Evolutionary conservation across 495 filamentous ascomycete genomes (phyloP).

Genomic region (Glonium stellatum): DNA sequence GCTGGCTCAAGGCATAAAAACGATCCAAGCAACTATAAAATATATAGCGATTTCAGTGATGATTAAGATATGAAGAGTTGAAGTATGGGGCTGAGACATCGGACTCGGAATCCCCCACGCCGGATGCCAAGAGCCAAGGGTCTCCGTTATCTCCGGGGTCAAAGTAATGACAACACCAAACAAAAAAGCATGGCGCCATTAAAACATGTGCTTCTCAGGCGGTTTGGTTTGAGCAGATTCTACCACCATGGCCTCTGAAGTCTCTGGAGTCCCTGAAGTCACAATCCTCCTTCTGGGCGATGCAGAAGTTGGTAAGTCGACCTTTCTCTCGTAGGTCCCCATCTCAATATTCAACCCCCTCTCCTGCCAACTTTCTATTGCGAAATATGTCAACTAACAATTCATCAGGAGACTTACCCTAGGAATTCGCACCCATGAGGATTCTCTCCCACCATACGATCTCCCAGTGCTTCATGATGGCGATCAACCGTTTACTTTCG

Average conservation of each 20-base stretch:
- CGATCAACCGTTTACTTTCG: conserved; percentile 79
- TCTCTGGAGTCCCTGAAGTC: conserved; percentile 36
- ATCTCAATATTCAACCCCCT: not conserved
- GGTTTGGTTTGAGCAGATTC: too few relatives aligned
- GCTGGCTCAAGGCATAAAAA: too few relatives aligned
- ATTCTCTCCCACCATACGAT: conserved; percentile 25
- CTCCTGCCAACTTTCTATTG: not conserved
- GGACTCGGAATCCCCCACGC: too few relatives aligned
- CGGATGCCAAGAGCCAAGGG: too few relatives aligned
- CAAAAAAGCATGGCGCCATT: too few relatives aligned
- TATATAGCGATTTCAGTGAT: too few relatives aligned
- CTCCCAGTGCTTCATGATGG: conserved; percentile 60
- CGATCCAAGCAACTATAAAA: too few relatives aligned
- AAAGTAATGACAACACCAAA: too few relatives aligned
- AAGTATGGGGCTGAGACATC: too few relatives aligned
- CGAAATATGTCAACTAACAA: not conserved
- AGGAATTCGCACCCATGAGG: conserved; percentile 21
- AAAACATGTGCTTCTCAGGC: too few relatives aligned
- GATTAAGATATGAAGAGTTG: too few relatives aligned
- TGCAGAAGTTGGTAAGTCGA: conserved; percentile 73
- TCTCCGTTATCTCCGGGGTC: too few relatives aligned
- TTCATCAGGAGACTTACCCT: conserved; percentile 32
- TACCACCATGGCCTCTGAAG: not conserved
- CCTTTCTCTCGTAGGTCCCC: conserved; percentile 73
- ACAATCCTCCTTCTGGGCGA: conserved; percentile 77